Base-by-base conservation (phyloP, 169 alveolate genomes). In the Plasmodium knowlesi region DNA sequence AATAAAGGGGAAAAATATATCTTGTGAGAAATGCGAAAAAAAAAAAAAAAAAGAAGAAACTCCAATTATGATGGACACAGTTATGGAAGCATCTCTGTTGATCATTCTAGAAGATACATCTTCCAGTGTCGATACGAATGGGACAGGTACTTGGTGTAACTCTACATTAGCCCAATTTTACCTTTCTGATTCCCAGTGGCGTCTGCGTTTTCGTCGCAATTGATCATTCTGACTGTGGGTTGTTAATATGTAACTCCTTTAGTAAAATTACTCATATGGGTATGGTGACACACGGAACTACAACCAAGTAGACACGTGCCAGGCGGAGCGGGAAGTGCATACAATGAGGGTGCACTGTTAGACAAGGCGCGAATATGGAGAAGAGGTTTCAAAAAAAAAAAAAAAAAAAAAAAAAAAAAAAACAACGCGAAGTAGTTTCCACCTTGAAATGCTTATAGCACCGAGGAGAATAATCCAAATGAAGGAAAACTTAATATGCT, bases 141-240 rank as follows among this genome's bases (percentile, higher is more conserved):
- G 14, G n/a, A 3, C 2, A n/a, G n/a, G n/a, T 9, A 32, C 32
- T 19, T 28, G 82, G 16, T 6, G 50, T 39, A n/a, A 39, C 16
- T 8, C 50, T 5, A 16, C 39, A 9, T 4, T 16, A 1, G 70
- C 14, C 9, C 34, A n/a, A n/a, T n/a, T n/a, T 37, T 83, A 83
- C 92, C 92, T 83, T 83, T 70, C 32, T 83, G 70, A 5, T 14
- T 71, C 37, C 76, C 79, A 71, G 50, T 4, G 5, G 50, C 50
- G 28, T 61, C 28, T 70, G 73, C 73, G 28, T 83, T 83, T 14
- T 83, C 92, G 25, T 22, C 37, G 70, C 14, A 70, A 83, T 83
- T 70, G 2, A 83, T 83, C 92, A 83, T 83, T 70, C 22, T 83
- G 25, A 19, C 22, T 82, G 43, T 3, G 41, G 43, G 30, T 82